Conservation (phyloP, 352 stramenopile species). For the Phytophthora brassicae region DNA sequence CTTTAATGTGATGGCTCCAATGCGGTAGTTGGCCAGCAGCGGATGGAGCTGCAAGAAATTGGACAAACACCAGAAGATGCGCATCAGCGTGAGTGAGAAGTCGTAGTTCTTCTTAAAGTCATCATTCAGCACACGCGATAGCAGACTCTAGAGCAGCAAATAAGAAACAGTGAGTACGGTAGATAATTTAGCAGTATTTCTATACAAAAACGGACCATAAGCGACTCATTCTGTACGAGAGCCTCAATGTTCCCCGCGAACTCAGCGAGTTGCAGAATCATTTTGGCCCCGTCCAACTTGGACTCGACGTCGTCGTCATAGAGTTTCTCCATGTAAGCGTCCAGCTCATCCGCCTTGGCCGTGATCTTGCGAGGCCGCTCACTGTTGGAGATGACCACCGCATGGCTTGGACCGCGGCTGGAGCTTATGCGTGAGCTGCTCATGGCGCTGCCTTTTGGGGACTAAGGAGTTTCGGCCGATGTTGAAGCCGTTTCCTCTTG, state of each 20-base stretch:
- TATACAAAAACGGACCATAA: slow-evolving; percentile 78
- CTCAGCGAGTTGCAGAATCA: slow-evolving; percentile 91
- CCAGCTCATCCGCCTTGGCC: slow-evolving; percentile 77
- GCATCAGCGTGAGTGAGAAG: slow-evolving; percentile 93
- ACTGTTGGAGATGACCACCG: slow-evolving; percentile 5
- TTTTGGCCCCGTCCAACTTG: slow-evolving; percentile 86
- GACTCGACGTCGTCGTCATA: slow-evolving; percentile 91
- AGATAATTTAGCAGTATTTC: no score
- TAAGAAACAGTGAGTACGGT: no score
- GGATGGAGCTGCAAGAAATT: slow-evolving; percentile 95
- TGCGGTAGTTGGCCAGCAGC: slow-evolving; percentile 92
- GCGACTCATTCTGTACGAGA: slow-evolving; percentile 93
- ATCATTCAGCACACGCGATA: slow-evolving; percentile 93
- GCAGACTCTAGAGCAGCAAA: slow-evolving; percentile 43
- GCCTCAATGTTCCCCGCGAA: slow-evolving; percentile 90
- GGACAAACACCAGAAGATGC: slow-evolving; percentile 95
- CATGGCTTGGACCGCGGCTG: slow-evolving; percentile 16
- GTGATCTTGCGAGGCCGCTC: slow-evolving; percentile 57
- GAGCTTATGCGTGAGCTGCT: slow-evolving; percentile 36
- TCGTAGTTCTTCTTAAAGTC: slow-evolving; percentile 95
- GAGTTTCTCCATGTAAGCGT: slow-evolving; percentile 94
- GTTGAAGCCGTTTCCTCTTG: slow-evolving; percentile 25
- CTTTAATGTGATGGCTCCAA: slow-evolving; percentile 93
- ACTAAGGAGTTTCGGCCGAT: slow-evolving; percentile 26
- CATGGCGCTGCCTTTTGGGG: slow-evolving; percentile 12